A percentile compares a stretch with the other conserved stretches of the same genome.
These are phyloP conservation scores for Penicillium coffeae DNA, from an alignment of 495 filamentous ascomycete species.

Conservation along the genomic window DNA sequence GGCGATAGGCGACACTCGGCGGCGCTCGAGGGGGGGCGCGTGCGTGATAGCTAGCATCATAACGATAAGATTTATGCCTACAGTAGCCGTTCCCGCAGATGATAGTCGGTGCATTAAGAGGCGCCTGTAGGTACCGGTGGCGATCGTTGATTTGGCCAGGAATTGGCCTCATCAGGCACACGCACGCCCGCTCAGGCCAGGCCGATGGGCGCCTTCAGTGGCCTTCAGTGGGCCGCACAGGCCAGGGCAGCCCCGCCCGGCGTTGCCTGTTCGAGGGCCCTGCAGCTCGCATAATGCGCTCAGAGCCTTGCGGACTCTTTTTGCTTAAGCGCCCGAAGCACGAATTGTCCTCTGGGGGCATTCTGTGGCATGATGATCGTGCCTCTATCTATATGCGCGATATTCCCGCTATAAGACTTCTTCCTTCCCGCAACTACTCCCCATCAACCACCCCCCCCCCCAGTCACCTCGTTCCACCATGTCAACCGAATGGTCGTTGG, in stretches of 20 bases:
- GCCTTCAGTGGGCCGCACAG: not conserved
- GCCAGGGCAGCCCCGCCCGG: conserved; percentile 2
- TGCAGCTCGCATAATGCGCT: conserved; percentile 19
- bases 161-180: conserved; percentile 3
- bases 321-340: conserved; percentile 34
- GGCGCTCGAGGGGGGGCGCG: not conserved
- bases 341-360: conserved; percentile 11
- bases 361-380: not conserved
- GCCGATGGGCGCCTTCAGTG: conserved; percentile 4
- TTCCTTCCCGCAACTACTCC: no score
- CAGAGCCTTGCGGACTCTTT: conserved; percentile 10
- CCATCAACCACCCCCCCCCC: no score
- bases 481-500: conserved; percentile 81
- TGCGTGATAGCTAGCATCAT: not conserved
- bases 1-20: not conserved
- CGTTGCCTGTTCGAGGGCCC: conserved; percentile 25
- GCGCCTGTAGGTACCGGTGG: no score
- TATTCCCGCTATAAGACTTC: no score
- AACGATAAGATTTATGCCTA: not conserved
- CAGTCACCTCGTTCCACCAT: conserved; percentile 43
- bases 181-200: conserved; percentile 6
- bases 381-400: conserved; percentile 1
- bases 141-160: not conserved
- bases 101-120: no score
- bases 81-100: no score